A percentile compares a stretch with the other conserved stretches of the same genome.
Evolutionary conservation across 83 land plant species (phyloP).

Genomic region (Isoetes engelmannii): DNA sequence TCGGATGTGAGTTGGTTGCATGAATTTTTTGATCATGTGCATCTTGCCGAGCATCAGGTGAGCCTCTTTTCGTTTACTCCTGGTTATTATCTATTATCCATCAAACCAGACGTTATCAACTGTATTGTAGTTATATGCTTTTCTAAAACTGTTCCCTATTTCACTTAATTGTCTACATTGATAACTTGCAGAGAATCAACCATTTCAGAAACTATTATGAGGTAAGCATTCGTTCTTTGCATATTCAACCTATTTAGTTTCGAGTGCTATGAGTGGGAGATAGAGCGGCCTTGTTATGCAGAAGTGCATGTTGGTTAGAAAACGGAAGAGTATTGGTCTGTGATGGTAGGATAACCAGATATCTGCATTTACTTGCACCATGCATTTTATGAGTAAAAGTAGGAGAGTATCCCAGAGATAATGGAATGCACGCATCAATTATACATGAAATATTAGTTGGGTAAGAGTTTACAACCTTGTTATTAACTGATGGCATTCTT

Average conservation of each 20-base stretch:
- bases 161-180: not conserved
- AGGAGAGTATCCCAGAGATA: no score
- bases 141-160: not conserved
- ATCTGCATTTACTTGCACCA: no score
- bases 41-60: conserved; percentile 43
- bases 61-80: not conserved
- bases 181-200: conserved; percentile 33
- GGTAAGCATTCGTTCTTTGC: conserved; percentile 9
- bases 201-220: conserved; percentile 43
- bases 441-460: no score
- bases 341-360: no score
- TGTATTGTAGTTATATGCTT: not conserved
- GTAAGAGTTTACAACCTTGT: no score
- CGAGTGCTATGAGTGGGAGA: not conserved
- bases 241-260: not conserved
- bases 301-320: no score
- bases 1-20: conserved; percentile 47
- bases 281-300: not conserved
- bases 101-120: not conserved
- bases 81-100: not conserved
- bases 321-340: no score
- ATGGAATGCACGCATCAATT: not conserved
- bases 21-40: conserved; percentile 40
- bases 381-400: no score
- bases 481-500: not conserved